Conservation (phyloP, 1,284 basidiomycete species). For the Fomitopsis palustris region DNA sequence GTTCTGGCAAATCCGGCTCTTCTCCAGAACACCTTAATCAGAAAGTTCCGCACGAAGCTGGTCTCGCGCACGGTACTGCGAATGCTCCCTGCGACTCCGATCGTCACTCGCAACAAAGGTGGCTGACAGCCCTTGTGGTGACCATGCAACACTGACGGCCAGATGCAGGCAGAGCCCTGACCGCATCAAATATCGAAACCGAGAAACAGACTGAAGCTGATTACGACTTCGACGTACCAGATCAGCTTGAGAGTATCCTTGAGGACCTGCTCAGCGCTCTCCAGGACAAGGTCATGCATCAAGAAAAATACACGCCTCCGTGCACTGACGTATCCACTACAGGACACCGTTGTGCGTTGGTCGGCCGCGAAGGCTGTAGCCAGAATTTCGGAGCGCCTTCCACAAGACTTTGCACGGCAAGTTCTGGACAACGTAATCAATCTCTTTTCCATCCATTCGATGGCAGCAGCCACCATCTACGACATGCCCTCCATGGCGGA, state of each 20-base stretch:
- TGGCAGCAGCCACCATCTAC: constrained; percentile 55
- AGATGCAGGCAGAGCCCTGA: constrained; percentile 15
- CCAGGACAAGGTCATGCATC: constrained; percentile 71
- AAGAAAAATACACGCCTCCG: neutral
- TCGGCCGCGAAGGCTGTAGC: constrained; percentile 93
- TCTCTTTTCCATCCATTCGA: constrained; percentile 65
- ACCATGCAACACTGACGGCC: neutral
- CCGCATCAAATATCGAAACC: neutral
- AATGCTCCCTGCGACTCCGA: constrained; percentile 48
- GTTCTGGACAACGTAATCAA: constrained; percentile 78
- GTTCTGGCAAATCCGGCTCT: constrained; percentile 41
- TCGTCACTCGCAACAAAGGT: constrained; percentile 40
- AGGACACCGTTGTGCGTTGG: constrained; percentile 96
- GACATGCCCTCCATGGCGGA: constrained; percentile 79
- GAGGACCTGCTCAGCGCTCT: constrained; percentile 74
- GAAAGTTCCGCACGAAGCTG: constrained; percentile 67
- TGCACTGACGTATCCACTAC: neutral
- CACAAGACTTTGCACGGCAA: constrained; percentile 72
- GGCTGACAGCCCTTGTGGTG: constrained; percentile 3
- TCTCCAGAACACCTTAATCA: constrained; percentile 55
- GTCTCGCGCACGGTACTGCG: constrained; percentile 61
- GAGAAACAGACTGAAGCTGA: neutral
- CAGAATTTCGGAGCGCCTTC: constrained; percentile 80
- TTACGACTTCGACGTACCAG: constrained; percentile 63
- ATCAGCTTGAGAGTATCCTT: constrained; percentile 75